A percentile compares a stretch with the other conserved stretches of the same genome.
Conservation (phyloP, 2,329 filamentous ascomycete species). For the Aspergillus ruber region DNA sequence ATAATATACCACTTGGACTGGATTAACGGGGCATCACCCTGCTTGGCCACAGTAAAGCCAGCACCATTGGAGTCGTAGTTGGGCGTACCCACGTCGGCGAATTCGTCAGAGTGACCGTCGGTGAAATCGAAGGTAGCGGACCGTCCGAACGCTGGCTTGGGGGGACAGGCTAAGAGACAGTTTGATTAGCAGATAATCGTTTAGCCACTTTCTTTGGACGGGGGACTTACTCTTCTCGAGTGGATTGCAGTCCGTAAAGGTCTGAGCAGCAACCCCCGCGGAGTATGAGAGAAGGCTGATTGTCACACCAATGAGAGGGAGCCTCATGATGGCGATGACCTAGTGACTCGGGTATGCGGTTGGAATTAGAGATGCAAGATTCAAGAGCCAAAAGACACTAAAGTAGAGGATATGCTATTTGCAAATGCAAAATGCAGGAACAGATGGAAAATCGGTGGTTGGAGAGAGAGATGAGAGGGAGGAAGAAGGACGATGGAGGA, state of each 20-base stretch:
- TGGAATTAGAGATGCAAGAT: conserved; percentile 1
- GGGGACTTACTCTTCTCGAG: conserved; percentile 28
- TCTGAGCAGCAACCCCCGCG: conserved; percentile 32
- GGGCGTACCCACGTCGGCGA: conserved; percentile 61
- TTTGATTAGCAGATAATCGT: conserved; percentile 1
- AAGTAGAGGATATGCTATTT: background rate
- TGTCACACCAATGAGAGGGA: conserved; percentile 19
- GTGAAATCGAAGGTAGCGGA: conserved; percentile 81
- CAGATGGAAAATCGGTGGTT: conserved; percentile 1
- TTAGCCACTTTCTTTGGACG: background rate
- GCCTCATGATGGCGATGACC: conserved; percentile 25
- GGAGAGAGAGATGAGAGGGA: background rate
- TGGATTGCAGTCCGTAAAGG: conserved; percentile 40
- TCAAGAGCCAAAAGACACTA: background rate
- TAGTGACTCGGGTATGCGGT: conserved; percentile 1
- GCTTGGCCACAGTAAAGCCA: conserved; percentile 68
- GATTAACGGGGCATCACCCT: conserved; percentile 80
- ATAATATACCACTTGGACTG: conserved; percentile 96
- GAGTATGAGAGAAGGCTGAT: conserved; percentile 23
- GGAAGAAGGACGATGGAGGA: conserved; percentile 44
- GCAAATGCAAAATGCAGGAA: background rate
- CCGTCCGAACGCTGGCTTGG: conserved; percentile 74
- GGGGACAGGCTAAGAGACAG: conserved; percentile 53
- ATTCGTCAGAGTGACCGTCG: conserved; percentile 69
- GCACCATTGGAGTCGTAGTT: conserved; percentile 72